Base-by-base conservation (phyloP, 2,329 filamentous ascomycete species). In the Ambrosiella cleistominuta region DNA sequence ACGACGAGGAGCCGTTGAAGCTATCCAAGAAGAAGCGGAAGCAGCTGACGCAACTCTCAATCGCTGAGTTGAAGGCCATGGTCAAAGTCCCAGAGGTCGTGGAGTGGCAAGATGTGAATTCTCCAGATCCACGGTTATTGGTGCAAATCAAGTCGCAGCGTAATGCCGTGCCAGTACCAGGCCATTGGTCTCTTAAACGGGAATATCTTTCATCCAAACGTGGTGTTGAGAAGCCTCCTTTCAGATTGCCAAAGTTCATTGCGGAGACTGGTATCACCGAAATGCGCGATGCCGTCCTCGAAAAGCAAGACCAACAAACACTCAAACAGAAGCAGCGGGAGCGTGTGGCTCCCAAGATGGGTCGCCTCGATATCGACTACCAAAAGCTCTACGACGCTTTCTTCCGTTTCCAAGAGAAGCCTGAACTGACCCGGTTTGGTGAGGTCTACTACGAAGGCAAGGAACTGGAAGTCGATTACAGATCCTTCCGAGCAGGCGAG, bases 371-470 rank as follows among this genome's bases (percentile, higher is more conserved):
- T 69, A 97, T 98, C 64, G 93, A 98, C 70, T 98, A 98, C 70
- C 88, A 95, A 68, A 96, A 93, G 69, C 81, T 97, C 57, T 97
- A 97, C 72, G 93, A 97, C 68, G 93, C 93, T 3, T 98, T 98
- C 75, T 98, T 98, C 75, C 82, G 89, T 61, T 94, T 95, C 68
- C 93, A 98, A 72, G 95, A 88, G 45, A 98, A 98, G 71, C 93
- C 93, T 0, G 83, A 89, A 64, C 74, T 98, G 62, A 97, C 93
- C 38, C 81, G 90, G 49, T 98, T 95, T 65, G 93, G 93, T 45
- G 93, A 98, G 70, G 90, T 98, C n/a, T 98, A 98, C 70, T 97
- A 97, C 69, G 93, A 98, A 71, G 93, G 93, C 67, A 98, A 98
- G 70, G 93, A 98, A 68, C 93, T 88, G 67, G 93, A 98, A 71